phyloP scores from a whole-genome alignment of 306 rosid species.

The Oxytropis ochrocephala region DNA sequence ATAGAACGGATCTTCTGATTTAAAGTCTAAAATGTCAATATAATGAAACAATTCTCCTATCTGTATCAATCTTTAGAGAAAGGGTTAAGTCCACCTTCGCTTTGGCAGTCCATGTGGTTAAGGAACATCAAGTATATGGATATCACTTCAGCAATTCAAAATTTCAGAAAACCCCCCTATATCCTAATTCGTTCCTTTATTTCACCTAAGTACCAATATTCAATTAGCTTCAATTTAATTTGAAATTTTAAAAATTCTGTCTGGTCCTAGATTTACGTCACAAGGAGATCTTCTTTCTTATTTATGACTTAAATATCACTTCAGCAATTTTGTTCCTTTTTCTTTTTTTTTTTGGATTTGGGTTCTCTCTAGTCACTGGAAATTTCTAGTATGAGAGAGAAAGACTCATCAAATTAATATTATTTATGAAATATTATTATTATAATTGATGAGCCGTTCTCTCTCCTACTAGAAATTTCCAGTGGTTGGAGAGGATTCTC shows the following conservation, averaged over 20 bases:
- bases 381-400: too few species aligned
- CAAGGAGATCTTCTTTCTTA: background rate
- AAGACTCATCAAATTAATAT: too few species aligned
- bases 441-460: too few species aligned
- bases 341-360: too few species aligned
- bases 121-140: background rate
- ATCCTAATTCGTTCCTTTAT: background rate
- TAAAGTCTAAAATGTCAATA: background rate
- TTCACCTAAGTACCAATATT: background rate
- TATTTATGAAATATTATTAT: too few species aligned
- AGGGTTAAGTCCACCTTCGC: background rate
- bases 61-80: background rate
- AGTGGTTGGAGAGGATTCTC: too few species aligned
- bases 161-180: background rate
- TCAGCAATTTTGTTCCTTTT: background rate
- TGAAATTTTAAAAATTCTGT: background rate
- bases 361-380: too few species aligned
- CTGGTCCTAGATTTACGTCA: constrained; percentile 12
- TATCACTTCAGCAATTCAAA: background rate
- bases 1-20: background rate
- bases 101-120: background rate
- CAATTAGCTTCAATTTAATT: background rate
- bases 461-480: too few species aligned
- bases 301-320: background rate
- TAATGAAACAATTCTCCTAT: background rate